phyloP scores from a whole-genome alignment of 495 filamentous ascomycete species.

The Trichoderma virens region DNA sequence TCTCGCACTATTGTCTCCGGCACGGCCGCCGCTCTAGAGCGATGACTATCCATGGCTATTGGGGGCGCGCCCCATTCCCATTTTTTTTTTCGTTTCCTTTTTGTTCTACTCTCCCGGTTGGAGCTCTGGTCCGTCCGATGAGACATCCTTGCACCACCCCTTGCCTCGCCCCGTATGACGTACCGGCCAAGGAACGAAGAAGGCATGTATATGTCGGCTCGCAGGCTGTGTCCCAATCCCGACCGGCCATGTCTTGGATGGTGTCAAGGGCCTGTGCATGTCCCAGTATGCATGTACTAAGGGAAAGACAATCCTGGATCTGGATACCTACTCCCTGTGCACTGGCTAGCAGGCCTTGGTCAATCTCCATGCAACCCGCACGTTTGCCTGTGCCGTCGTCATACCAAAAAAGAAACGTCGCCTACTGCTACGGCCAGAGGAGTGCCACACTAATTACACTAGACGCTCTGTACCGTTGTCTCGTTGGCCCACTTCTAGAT shows the following conservation, averaged over 20 bases:
- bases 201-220: neutral
- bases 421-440: neutral
- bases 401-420: constrained; percentile 1
- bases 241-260: neutral
- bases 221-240: neutral
- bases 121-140: neutral
- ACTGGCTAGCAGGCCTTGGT: neutral
- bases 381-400: constrained; percentile 7
- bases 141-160: constrained; percentile 4
- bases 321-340: neutral
- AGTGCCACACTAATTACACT: neutral
- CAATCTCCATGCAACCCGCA: constrained; percentile 1
- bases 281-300: neutral
- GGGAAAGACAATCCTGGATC: constrained; percentile 5
- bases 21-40: neutral
- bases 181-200: constrained; percentile 2
- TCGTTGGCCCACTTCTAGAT: constrained; percentile 3
- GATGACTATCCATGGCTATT: neutral
- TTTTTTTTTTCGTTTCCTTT: neutral
- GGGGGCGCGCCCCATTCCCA: neutral
- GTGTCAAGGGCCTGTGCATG: neutral
- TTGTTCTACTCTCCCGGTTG: neutral
- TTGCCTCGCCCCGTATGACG: constrained; percentile 8
- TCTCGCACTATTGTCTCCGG: neutral
- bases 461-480: neutral